phyloP scores from a whole-genome alignment of 176 grass and related monocot species.

The Oryza glaberrima region DNA sequence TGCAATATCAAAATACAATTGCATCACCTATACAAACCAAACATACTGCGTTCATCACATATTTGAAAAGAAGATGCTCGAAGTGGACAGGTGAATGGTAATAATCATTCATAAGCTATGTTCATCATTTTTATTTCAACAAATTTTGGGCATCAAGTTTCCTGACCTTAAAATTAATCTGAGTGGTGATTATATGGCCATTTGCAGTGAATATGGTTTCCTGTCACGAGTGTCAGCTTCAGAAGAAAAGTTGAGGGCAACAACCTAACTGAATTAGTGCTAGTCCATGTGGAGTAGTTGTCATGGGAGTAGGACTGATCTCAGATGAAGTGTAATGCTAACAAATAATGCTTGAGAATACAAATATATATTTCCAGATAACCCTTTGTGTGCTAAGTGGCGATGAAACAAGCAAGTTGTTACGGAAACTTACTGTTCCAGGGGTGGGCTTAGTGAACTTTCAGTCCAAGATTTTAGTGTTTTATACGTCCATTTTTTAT shows the following conservation, averaged over 20 bases:
- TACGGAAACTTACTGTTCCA: neutral
- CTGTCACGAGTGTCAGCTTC: neutral
- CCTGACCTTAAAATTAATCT: neutral
- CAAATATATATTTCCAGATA: neutral
- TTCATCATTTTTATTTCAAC: neutral
- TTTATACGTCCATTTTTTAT: neutral
- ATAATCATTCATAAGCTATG: conserved; percentile 18
- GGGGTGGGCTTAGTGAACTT: conserved; percentile 9
- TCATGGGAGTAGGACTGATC: neutral
- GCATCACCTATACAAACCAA: conserved; percentile 5
- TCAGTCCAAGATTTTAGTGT: neutral
- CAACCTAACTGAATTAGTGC: neutral
- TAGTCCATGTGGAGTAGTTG: neutral
- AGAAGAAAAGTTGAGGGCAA: neutral
- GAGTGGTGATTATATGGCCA: neutral
- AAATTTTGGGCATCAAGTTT: conserved; percentile 7
- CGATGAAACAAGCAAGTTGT: neutral
- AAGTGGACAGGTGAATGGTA: conserved; percentile 28
- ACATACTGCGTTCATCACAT: neutral
- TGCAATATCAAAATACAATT: conserved; percentile 22
- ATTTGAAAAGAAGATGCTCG: conserved; percentile 25
- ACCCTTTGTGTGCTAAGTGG: neutral
- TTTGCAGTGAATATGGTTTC: neutral
- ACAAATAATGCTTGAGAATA: neutral
- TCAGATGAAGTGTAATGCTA: neutral